Percentiles rank a stretch among this genome's conserved stretches.
Evolutionary conservation across 805 yeast species (phyloP).

Genomic region (Pichia kluyveri): DNA sequence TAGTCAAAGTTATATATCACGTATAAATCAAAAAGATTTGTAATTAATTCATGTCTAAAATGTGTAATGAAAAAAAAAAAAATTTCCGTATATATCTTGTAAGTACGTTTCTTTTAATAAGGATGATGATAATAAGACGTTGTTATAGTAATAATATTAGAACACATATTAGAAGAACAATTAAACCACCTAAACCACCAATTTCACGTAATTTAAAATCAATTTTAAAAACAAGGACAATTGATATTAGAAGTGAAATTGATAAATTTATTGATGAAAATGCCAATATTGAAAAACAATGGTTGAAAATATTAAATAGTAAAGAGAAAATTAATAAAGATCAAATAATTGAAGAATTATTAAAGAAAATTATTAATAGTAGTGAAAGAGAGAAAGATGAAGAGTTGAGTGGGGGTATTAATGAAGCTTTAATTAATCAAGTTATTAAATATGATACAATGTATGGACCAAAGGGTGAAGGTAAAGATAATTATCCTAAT

Average conservation of each 20-base stretch:
- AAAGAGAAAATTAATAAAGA: background rate
- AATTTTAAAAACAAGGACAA: no score
- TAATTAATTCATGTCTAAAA: background rate
- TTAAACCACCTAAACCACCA: background rate
- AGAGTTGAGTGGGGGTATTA: slow-evolving; percentile 5
- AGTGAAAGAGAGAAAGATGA: background rate
- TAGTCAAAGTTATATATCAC: slow-evolving; percentile 64
- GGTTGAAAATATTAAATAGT: background rate
- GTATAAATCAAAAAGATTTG: slow-evolving; percentile 35
- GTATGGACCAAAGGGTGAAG: slow-evolving; percentile 2
- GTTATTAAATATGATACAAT: slow-evolving; percentile 17
- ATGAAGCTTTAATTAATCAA: slow-evolving; percentile 6
- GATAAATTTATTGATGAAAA: slow-evolving; percentile 10
- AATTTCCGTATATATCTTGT: no score
- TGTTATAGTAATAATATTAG: no score
- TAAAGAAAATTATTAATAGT: background rate
- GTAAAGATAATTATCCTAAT: background rate
- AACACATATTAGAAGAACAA: no score
- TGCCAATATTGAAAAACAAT: slow-evolving; percentile 10
- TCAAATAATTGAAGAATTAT: background rate
- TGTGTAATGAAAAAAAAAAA: no score
- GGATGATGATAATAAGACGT: no score
- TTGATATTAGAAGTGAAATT: background rate
- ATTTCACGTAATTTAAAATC: background rate
- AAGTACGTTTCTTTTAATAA: no score